Evolutionary conservation across 768 basidiomycete species (phyloP).

Genomic region (Vararia minispora): DNA sequence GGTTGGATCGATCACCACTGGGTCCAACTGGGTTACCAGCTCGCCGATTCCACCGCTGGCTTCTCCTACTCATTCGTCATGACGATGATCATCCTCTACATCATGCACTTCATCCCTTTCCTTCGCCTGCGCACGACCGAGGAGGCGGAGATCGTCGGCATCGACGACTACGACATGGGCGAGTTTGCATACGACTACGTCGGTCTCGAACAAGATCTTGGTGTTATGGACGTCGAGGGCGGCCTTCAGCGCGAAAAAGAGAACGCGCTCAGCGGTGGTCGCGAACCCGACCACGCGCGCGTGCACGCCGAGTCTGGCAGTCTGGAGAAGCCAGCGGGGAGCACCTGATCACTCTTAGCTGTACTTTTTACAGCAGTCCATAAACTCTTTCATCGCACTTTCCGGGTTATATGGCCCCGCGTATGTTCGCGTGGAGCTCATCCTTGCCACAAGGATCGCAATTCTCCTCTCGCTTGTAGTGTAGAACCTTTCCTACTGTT

Average conservation of each 20-base stretch:
- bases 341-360: no score
- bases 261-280: slow-evolving; percentile 11
- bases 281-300: no score
- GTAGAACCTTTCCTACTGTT: no score
- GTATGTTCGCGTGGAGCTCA: no score
- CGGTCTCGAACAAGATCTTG: slow-evolving; percentile 34
- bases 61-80: slow-evolving; percentile 24
- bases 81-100: slow-evolving; percentile 27
- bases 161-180: slow-evolving; percentile 84
- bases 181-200: slow-evolving; percentile 88
- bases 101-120: slow-evolving; percentile 37
- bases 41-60: slow-evolving; percentile 24
- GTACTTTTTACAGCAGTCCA: no score
- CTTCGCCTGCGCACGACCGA: slow-evolving; percentile 24
- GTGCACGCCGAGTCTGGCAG: no score
- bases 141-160: slow-evolving; percentile 24
- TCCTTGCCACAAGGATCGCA: no score
- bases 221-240: slow-evolving; percentile 8
- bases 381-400: no score
- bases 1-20: slow-evolving; percentile 32
- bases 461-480: no score
- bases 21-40: slow-evolving; percentile 35
- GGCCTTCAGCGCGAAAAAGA: slow-evolving; percentile 11
- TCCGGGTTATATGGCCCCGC: no score
- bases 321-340: no score